Evolutionary conservation across 1,284 basidiomycete genomes (phyloP).

Genomic region (Ustilago trichophora): DNA sequence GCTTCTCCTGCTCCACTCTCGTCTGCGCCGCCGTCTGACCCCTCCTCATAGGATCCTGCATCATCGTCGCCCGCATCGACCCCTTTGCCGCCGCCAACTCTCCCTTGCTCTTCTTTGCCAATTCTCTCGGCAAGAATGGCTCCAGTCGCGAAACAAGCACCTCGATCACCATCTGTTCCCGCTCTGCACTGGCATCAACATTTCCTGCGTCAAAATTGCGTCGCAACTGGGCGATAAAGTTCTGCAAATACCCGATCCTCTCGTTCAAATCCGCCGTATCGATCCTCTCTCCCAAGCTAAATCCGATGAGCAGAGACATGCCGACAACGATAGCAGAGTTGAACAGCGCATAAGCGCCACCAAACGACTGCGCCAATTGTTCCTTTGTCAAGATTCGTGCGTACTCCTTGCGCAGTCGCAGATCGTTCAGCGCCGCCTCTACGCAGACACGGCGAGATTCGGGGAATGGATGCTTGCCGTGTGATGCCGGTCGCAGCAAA

Average conservation of each 20-base stretch:
- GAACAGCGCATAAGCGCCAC: constrained; percentile 48
- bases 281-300: constrained; percentile 39
- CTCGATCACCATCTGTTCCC: constrained; percentile 49
- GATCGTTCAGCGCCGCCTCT: constrained; percentile 45
- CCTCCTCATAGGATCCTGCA: constrained; percentile 33
- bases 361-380: constrained; percentile 40
- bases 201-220: constrained; percentile 47
- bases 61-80: constrained; percentile 37
- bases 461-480: constrained; percentile 50
- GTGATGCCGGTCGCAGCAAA: constrained; percentile 25
- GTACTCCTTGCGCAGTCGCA: constrained; percentile 39
- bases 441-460: constrained; percentile 38
- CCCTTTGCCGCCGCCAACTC: constrained; percentile 43
- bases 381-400: constrained; percentile 29
- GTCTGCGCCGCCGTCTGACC: constrained; percentile 7
- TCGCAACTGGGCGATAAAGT: constrained; percentile 39
- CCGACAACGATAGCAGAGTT: constrained; percentile 50
- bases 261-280: constrained; percentile 37
- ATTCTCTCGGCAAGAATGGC: constrained; percentile 31
- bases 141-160: constrained; percentile 40
- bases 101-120: constrained; percentile 26
- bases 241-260: constrained; percentile 40
- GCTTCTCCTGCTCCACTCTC: constrained; percentile 40
- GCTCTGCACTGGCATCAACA: constrained; percentile 42
- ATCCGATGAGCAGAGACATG: constrained; percentile 43